Conservation (phyloP, 768 basidiomycete species). For the Lactarius psammicola region DNA sequence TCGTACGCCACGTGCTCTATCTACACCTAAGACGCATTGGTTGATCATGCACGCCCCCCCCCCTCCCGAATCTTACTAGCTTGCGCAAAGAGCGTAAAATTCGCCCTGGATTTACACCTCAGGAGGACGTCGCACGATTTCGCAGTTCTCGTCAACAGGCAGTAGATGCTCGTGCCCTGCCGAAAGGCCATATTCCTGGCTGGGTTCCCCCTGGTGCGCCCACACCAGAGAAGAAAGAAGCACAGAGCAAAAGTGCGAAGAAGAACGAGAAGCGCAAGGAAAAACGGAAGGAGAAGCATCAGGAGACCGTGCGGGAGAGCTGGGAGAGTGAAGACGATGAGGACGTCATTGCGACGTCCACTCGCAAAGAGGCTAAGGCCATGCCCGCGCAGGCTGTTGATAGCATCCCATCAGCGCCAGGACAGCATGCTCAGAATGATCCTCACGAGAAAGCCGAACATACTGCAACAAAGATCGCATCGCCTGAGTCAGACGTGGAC, state of each 20-base stretch:
- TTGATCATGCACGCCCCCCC: conserved; percentile 1
- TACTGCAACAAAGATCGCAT: neutral
- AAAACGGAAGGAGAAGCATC: conserved; percentile 71
- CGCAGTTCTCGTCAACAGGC: conserved; percentile 73
- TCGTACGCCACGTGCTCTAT: conserved; percentile 51
- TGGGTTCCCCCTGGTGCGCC: conserved; percentile 57
- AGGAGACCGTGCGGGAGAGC: conserved; percentile 61
- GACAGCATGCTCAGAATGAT: conserved; percentile 30
- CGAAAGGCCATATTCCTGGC: conserved; percentile 81
- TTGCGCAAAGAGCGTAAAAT: conserved; percentile 86
- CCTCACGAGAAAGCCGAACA: conserved; percentile 8
- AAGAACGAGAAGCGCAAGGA: conserved; percentile 84
- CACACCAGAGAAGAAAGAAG: conserved; percentile 38
- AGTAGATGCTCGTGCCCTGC: conserved; percentile 60
- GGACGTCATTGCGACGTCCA: conserved; percentile 30
- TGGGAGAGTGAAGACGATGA: conserved; percentile 77
- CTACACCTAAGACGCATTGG: conserved; percentile 7
- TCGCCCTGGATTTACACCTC: conserved; percentile 90
- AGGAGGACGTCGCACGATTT: conserved; percentile 90
- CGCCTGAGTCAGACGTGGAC: conserved; percentile 34
- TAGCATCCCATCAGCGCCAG: conserved; percentile 16
- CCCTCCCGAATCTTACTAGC: conserved; percentile 41
- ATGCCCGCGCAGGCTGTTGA: neutral
- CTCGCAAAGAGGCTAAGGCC: conserved; percentile 6
- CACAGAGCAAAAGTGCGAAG: conserved; percentile 50